A percentile compares a stretch with the other conserved stretches of the same genome.
Conservation (phyloP, 257 asterid species). For the Solanum rostratum region DNA sequence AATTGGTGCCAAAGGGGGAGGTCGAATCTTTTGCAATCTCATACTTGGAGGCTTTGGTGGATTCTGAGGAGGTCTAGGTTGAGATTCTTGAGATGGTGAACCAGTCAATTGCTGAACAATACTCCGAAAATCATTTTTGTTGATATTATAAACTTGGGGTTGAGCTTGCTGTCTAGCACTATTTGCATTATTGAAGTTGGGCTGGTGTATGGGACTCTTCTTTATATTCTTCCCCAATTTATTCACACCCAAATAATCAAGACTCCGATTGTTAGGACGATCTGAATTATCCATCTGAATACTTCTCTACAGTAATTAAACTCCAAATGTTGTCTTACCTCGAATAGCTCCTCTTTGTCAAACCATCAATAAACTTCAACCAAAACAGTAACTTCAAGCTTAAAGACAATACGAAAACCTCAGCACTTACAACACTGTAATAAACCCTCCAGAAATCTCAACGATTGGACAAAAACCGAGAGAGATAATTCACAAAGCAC, state of each 20-base stretch:
- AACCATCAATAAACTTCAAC: neutral
- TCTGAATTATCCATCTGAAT: conserved; percentile 52
- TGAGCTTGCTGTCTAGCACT: conserved; percentile 63
- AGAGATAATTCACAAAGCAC: neutral
- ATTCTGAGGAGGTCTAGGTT: conserved; percentile 56
- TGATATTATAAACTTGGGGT: conserved; percentile 80
- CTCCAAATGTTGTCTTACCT: neutral
- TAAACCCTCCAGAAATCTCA: neutral
- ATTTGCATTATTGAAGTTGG: conserved; percentile 28
- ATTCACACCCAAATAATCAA: conserved; percentile 70
- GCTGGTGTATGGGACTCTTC: conserved; percentile 85
- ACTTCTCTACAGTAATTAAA: neutral
- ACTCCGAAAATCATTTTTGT: conserved; percentile 82
- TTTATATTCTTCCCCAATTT: conserved; percentile 72
- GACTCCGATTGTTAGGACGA: conserved; percentile 36
- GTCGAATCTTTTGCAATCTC: conserved; percentile 70
- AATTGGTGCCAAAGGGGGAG: conserved; percentile 74
- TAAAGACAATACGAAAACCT: neutral
- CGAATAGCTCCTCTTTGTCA: neutral
- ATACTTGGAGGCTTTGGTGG: conserved; percentile 55
- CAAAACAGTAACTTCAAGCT: neutral
- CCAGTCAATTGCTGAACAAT: conserved; percentile 87
- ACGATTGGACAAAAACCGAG: neutral
- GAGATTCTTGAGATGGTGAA: conserved; percentile 55
- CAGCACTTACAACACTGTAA: neutral